Evolutionary conservation across 768 basidiomycete genomes (phyloP).

Genomic region (Pilatotrama ljubarskyi): DNA sequence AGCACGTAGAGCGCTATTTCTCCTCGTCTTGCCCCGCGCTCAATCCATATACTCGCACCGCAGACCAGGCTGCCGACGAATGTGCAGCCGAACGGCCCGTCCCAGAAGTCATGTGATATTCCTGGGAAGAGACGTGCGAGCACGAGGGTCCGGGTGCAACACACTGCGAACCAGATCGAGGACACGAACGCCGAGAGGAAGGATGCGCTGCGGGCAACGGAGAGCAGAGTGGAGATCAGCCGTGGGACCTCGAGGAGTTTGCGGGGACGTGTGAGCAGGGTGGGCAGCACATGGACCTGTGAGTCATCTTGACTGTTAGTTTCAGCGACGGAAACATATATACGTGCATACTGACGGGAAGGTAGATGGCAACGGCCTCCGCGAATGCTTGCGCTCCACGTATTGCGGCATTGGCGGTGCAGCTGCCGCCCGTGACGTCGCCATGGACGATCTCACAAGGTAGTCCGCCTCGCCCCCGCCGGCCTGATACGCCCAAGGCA

Average conservation of each 20-base stretch:
- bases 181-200: slow-evolving; percentile 75
- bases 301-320: background rate
- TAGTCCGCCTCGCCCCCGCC: slow-evolving; percentile 63
- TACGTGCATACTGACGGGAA: slow-evolving; percentile 55
- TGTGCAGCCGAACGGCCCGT: slow-evolving; percentile 70
- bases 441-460: slow-evolving; percentile 79
- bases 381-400: slow-evolving; percentile 59
- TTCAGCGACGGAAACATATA: background rate
- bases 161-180: slow-evolving; percentile 70
- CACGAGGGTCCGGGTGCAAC: slow-evolving; percentile 64
- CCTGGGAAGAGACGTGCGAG: slow-evolving; percentile 63
- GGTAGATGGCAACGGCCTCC: slow-evolving; percentile 64
- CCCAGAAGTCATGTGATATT: slow-evolving; percentile 78
- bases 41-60: slow-evolving; percentile 77
- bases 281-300: slow-evolving; percentile 71
- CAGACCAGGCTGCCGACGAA: slow-evolving; percentile 68
- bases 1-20: slow-evolving; percentile 83
- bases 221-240: slow-evolving; percentile 43
- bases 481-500: slow-evolving; percentile 49
- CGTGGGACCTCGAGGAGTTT: slow-evolving; percentile 47
- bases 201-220: slow-evolving; percentile 62
- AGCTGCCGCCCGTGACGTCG: slow-evolving; percentile 54
- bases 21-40: slow-evolving; percentile 67
- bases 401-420: slow-evolving; percentile 55
- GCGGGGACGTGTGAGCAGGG: slow-evolving; percentile 58